These are phyloP conservation scores for Gonapodya sp. DNA, from an alignment of 192 early-diverging fungal genomes.

Conservation along the genomic window DNA sequence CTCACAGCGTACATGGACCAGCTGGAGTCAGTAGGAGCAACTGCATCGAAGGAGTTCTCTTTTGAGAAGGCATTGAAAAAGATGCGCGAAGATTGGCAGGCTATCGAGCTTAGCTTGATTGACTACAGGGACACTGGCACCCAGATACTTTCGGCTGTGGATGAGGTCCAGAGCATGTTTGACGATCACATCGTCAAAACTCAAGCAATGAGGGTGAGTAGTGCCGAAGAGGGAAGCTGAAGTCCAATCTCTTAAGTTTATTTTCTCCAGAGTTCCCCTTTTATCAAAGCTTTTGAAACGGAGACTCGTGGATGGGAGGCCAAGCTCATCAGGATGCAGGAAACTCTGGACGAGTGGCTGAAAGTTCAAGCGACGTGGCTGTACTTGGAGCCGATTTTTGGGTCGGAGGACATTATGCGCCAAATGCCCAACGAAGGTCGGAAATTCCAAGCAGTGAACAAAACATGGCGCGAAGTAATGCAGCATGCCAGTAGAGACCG, in stretches of 20 bases:
- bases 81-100: slow-evolving; percentile 53
- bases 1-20: slow-evolving; percentile 38
- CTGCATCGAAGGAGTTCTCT: slow-evolving; percentile 52
- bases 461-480: slow-evolving; percentile 55
- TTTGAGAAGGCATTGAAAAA: slow-evolving; percentile 56
- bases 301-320: slow-evolving; percentile 42
- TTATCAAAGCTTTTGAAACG: slow-evolving; percentile 53
- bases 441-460: slow-evolving; percentile 44
- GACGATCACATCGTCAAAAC: slow-evolving; percentile 59
- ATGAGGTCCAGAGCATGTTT: slow-evolving; percentile 49
- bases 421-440: slow-evolving; percentile 56
- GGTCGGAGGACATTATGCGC: slow-evolving; percentile 54
- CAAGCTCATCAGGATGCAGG: slow-evolving; percentile 42
- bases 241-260: not conserved
- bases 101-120: slow-evolving; percentile 37
- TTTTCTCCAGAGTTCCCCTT: slow-evolving; percentile 29
- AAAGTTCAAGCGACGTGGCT: slow-evolving; percentile 54
- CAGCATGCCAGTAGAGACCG: slow-evolving; percentile 30
- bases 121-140: slow-evolving; percentile 53
- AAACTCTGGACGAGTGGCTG: slow-evolving; percentile 52
- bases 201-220: slow-evolving; percentile 39
- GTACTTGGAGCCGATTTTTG: slow-evolving; percentile 52
- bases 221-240: not conserved
- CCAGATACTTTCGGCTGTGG: slow-evolving; percentile 38
- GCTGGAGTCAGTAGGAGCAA: slow-evolving; percentile 37